Percentiles rank a stretch among this genome's conserved stretches.
Evolutionary conservation across 805 yeast genomes (phyloP).

Genomic region (Lipomyces orientalis): DNA sequence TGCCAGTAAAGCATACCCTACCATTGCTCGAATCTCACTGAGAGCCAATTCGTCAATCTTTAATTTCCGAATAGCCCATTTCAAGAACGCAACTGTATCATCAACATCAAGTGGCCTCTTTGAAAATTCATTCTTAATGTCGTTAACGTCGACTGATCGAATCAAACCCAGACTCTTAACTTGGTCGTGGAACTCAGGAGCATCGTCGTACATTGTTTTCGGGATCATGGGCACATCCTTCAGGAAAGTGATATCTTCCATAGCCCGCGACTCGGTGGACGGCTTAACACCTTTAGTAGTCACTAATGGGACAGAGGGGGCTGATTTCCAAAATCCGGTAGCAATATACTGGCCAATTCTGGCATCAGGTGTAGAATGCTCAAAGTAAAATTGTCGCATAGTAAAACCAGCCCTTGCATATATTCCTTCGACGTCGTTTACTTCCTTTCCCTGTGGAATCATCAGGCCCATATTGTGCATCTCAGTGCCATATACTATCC

Average conservation of each 20-base stretch:
- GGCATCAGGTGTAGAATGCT: conserved; percentile 47
- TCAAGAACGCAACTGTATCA: conserved; percentile 38
- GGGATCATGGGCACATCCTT: conserved; percentile 43
- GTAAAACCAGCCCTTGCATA: conserved; percentile 39
- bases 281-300: conserved; percentile 45
- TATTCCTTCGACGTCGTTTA: conserved; percentile 16
- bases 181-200: conserved; percentile 41
- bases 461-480: conserved; percentile 32
- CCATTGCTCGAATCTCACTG: conserved; percentile 30
- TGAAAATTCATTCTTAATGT: conserved; percentile 44
- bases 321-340: conserved; percentile 48
- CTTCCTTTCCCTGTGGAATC: conserved; percentile 12
- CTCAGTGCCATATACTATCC: conserved; percentile 48
- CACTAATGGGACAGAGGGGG: conserved; percentile 43
- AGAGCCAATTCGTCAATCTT: conserved; percentile 27
- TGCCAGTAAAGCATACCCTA: conserved; percentile 40
- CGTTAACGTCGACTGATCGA: conserved; percentile 37
- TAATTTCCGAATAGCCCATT: conserved; percentile 41
- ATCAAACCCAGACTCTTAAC: conserved; percentile 40
- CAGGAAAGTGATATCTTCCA: conserved; percentile 41
- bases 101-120: conserved; percentile 39
- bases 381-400: conserved; percentile 44
- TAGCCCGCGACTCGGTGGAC: conserved; percentile 42
- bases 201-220: conserved; percentile 31
- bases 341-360: conserved; percentile 45